Conservation (phyloP, 768 basidiomycete species). For the Boletales sp. region DNA sequence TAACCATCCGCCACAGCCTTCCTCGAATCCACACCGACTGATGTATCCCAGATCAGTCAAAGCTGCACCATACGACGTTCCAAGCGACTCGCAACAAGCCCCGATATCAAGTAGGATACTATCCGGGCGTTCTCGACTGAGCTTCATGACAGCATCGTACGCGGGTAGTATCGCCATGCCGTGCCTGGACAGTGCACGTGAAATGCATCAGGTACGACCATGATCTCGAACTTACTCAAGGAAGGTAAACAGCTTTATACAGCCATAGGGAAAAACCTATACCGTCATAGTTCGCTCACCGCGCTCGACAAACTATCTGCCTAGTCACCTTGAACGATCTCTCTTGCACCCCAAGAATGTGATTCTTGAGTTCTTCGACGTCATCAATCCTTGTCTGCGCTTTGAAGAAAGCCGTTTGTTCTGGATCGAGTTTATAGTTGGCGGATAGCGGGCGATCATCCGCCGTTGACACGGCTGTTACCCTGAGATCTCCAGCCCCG, state of each 20-base stretch:
- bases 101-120: constrained; percentile 44
- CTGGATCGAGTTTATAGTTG: constrained; percentile 4
- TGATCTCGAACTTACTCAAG: constrained; percentile 10
- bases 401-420: constrained; percentile 28
- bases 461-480: too few relatives aligned
- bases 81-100: constrained; percentile 37
- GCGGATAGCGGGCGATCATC: background rate
- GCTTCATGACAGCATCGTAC: constrained; percentile 28
- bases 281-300: background rate
- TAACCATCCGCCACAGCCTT: constrained; percentile 41
- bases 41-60: too few relatives aligned
- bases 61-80: too few relatives aligned
- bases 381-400: constrained; percentile 25
- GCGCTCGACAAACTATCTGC: background rate
- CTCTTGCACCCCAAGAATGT: constrained; percentile 29
- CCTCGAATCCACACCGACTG: constrained; percentile 34
- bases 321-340: constrained; percentile 28
- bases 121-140: constrained; percentile 34
- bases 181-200: background rate
- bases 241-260: constrained; percentile 26
- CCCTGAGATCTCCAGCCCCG: too few relatives aligned
- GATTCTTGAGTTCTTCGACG: constrained; percentile 23
- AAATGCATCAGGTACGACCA: background rate
- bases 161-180: constrained; percentile 8
- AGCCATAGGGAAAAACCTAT: constrained; percentile 28